Conservation (phyloP, 1,284 basidiomycete species). For the Rhodotorula sp. region DNA sequence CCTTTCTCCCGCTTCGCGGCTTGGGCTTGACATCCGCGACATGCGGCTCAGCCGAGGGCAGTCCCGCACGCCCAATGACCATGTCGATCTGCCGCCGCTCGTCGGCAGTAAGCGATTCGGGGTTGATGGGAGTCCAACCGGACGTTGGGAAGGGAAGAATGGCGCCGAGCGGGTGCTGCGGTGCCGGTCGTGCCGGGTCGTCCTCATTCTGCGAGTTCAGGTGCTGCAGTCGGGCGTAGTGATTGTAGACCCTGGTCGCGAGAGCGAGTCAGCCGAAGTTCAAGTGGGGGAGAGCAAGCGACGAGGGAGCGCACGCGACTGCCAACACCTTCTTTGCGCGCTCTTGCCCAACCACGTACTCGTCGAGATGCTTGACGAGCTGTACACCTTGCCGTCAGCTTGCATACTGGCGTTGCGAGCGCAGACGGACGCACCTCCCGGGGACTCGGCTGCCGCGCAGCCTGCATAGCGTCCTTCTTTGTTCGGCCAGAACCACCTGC, state of each 20-base stretch:
- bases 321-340: conserved; percentile 88
- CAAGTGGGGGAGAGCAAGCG: conserved; percentile 8
- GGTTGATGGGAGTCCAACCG: conserved; percentile 29
- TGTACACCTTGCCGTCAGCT: background rate
- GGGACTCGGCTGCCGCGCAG: background rate
- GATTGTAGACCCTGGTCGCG: conserved; percentile 75
- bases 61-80: background rate
- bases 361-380: conserved; percentile 21
- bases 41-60: background rate
- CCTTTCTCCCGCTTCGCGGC: background rate
- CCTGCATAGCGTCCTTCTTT: too few species aligned
- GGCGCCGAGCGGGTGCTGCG: conserved; percentile 2
- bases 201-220: conserved; percentile 4
- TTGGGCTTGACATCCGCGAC: conserved; percentile 1
- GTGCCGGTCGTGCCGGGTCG: conserved; percentile 51
- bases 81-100: conserved; percentile 4
- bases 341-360: conserved; percentile 79
- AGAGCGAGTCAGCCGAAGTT: background rate
- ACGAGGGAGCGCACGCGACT: conserved; percentile 67
- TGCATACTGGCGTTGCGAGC: fast-evolving
- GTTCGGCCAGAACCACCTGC: too few species aligned
- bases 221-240: conserved; percentile 62
- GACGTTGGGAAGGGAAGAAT: background rate
- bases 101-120: conserved; percentile 1
- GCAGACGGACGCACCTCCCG: background rate